phyloP scores from a whole-genome alignment of 495 filamentous ascomycete genomes.

The Hyaloscypha finlandica region DNA sequence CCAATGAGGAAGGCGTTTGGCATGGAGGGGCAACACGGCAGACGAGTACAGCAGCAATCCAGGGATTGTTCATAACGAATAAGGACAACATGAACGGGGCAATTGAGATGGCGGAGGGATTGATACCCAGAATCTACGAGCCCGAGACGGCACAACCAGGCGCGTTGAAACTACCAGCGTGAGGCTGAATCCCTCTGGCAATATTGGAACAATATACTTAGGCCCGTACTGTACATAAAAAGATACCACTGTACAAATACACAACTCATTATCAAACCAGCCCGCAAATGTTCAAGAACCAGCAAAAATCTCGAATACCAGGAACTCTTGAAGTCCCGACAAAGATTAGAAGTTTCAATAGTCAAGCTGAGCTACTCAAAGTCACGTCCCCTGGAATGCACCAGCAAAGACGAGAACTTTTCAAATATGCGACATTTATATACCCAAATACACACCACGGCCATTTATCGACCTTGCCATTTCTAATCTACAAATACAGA shows the following conservation, averaged over 20 bases:
- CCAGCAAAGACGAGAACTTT: too few species aligned
- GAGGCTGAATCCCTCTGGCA: not conserved
- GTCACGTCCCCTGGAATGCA: too few species aligned
- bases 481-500: too few species aligned
- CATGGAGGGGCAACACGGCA: constrained; percentile 46
- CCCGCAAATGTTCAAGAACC: not conserved
- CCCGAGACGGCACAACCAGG: constrained; percentile 34
- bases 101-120: constrained; percentile 71
- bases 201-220: constrained; percentile 6
- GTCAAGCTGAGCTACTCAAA: too few species aligned
- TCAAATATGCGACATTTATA: too few species aligned
- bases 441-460: too few species aligned
- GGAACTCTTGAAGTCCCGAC: not conserved
- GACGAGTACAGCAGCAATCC: constrained; percentile 85
- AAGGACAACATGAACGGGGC: constrained; percentile 88
- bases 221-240: not conserved
- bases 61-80: constrained; percentile 92
- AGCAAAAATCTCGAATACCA: not conserved
- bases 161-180: constrained; percentile 21
- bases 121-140: constrained; percentile 57
- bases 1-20: constrained; percentile 39
- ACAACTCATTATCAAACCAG: not conserved
- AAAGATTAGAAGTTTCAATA: too few species aligned
- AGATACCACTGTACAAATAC: constrained; percentile 18
- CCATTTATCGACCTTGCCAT: too few species aligned